phyloP scores from a whole-genome alignment of 1,284 basidiomycete species.

The Austroboletus niveus region DNA sequence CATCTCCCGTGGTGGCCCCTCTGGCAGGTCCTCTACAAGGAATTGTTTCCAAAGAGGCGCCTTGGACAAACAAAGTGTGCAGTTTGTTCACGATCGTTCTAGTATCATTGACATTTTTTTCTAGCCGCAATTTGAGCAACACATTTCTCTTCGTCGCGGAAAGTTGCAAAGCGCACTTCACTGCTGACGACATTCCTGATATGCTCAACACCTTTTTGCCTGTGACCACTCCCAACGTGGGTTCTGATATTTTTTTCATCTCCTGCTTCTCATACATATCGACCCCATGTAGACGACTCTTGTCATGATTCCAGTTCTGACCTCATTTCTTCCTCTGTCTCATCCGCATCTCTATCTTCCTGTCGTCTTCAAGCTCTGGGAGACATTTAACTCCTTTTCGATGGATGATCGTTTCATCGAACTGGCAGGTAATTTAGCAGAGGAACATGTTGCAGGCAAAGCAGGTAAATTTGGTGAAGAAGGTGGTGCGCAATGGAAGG shows the following conservation, averaged over 20 bases:
- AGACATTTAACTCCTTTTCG: constrained; percentile 78
- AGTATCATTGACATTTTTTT: constrained; percentile 8
- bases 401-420: constrained; percentile 88
- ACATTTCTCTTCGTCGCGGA: constrained; percentile 69
- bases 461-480: constrained; percentile 51
- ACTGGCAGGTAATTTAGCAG: constrained; percentile 71
- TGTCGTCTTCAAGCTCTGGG: constrained; percentile 79
- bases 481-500: constrained; percentile 63
- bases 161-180: constrained; percentile 83
- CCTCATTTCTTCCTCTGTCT: constrained; percentile 74
- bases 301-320: constrained; percentile 68
- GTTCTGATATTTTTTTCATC: constrained; percentile 2
- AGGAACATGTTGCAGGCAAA: constrained; percentile 73
- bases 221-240: constrained; percentile 27
- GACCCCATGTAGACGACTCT: constrained; percentile 49
- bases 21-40: constrained; percentile 58
- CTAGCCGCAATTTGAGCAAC: constrained; percentile 31
- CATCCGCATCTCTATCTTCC: constrained; percentile 71
- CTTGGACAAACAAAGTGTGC: constrained; percentile 32
- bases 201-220: constrained; percentile 85
- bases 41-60: constrained; percentile 59
- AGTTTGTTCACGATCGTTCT: constrained; percentile 45
- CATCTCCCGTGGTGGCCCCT: constrained; percentile 62
- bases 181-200: constrained; percentile 83
- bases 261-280: neutral